Base-by-base conservation (phyloP, 129 eudicot species). In the Flaveria bidentis region DNA sequence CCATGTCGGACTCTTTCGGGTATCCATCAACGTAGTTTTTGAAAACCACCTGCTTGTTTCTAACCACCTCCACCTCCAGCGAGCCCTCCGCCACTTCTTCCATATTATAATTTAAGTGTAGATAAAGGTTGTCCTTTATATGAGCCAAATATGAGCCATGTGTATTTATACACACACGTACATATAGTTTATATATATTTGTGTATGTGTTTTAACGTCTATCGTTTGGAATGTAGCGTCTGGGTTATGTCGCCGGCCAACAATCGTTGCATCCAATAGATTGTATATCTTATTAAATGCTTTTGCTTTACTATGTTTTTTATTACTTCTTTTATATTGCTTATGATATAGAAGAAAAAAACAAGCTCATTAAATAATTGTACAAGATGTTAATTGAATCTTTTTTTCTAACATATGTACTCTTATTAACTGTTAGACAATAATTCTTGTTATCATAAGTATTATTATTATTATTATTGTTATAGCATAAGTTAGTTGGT, bases 41-140 rank as follows among this genome's bases (percentile, higher is more conserved):
- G 49, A 79, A 41, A 30, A 79, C 33, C 73, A 79, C 83, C 60
- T 62, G 78, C n/a, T 64, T 72, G 83, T 79, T 79, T 79, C 73
- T 72, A 16, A 79, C 73, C 47, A 46, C 44, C 30, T 3, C 22
- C 51, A 17, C 64, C 16, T 64, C 70, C 14, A 49, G 23, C 22
- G 49, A 64, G 30, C 63, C 45, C 70, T 64, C 70, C 14, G 16
- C 13, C 26, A 12, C 51, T 46, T 55, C 60, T 23, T 33, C 57
- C 10, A 52, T 28, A 2, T 2, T 42, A 42, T 77, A 11, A 7
- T 71, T 39, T n/a, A 66, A 28, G 10, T 16, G 20, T 64, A 30
- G 33, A 49, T 6, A 63, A 39, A 10, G 15, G 44, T 20, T 50
- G 22, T 20, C 30, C 22, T 76, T 50, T n/a, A n/a, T n/a, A n/a